These are phyloP conservation scores for Basidioascus undulatus DNA, from an alignment of 768 basidiomycete species.

Conservation along the genomic window DNA sequence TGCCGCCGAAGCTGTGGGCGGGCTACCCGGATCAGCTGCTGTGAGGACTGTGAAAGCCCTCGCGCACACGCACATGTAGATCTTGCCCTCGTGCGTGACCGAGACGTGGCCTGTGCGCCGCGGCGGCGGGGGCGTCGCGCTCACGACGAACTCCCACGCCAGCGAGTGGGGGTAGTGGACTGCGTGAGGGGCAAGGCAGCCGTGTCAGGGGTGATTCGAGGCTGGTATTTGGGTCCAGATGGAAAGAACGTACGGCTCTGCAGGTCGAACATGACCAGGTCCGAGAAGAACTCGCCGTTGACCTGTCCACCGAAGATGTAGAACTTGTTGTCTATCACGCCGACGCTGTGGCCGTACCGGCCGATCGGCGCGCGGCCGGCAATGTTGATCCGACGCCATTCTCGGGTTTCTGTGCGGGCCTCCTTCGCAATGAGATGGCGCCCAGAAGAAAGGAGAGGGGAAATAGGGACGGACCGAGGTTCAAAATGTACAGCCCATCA, in stretches of 20 bases:
- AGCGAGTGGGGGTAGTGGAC: not conserved
- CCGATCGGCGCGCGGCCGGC: conserved; percentile 56
- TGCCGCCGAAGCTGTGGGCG: conserved; percentile 81
- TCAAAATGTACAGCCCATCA: conserved; percentile 76
- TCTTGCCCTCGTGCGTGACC: conserved; percentile 53
- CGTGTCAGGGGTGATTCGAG: too few relatives aligned
- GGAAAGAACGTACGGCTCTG: conserved; percentile 67
- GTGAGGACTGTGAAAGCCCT: not conserved
- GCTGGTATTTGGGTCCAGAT: not conserved
- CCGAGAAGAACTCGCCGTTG: conserved; percentile 79
- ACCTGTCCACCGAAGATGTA: conserved; percentile 93
- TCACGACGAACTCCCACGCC: conserved; percentile 53
- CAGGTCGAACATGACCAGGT: conserved; percentile 87
- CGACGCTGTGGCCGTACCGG: conserved; percentile 84
- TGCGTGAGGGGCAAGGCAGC: not conserved
- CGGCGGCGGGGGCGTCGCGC: conserved; percentile 32
- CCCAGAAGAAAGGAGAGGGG: not conserved
- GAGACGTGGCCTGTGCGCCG: conserved; percentile 79
- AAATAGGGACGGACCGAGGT: conserved; percentile 43
- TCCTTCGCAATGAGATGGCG: not conserved
- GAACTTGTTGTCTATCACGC: conserved; percentile 76
- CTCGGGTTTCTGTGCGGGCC: conserved; percentile 48
- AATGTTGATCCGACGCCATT: conserved; percentile 77
- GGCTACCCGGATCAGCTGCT: conserved; percentile 1
- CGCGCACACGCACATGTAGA: conserved; percentile 48